phyloP scores from a whole-genome alignment of 1,139 yeast species.

The Taiozyma sp. region DNA sequence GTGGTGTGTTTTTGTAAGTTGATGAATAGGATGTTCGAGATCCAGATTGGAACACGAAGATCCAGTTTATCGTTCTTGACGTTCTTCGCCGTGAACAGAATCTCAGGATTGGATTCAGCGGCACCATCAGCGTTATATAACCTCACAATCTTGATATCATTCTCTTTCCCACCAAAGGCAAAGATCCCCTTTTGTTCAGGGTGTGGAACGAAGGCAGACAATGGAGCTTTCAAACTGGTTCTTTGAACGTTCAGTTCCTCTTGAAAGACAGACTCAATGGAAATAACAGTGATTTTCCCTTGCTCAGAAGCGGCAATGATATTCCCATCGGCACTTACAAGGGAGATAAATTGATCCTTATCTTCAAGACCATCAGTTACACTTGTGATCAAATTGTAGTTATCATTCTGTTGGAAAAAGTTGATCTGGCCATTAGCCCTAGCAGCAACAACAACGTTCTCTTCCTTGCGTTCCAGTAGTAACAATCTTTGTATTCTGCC shows the following conservation, averaged over 20 bases:
- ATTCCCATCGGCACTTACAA: slow-evolving; percentile 13
- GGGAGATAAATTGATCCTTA: slow-evolving; percentile 17
- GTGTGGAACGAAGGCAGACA: slow-evolving; percentile 43
- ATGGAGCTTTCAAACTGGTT: slow-evolving; percentile 32
- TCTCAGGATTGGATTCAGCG: slow-evolving; percentile 23
- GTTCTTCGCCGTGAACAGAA: slow-evolving; percentile 54
- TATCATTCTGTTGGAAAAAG: slow-evolving; percentile 14
- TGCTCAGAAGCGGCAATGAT: slow-evolving; percentile 38
- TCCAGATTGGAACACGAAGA: slow-evolving; percentile 63
- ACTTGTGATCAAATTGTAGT: slow-evolving; percentile 25
- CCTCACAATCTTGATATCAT: slow-evolving; percentile 49
- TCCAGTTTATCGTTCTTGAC: slow-evolving; percentile 63
- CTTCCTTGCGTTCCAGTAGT: slow-evolving; percentile 9
- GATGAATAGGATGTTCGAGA: slow-evolving; percentile 44
- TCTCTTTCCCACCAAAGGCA: slow-evolving; percentile 75
- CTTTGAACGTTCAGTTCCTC: slow-evolving; percentile 15
- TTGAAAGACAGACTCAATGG: slow-evolving; percentile 15
- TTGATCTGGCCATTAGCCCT: slow-evolving; percentile 27
- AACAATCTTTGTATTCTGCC: slow-evolving; percentile 21
- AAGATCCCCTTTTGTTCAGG: slow-evolving; percentile 41
- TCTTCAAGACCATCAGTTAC: slow-evolving; percentile 26
- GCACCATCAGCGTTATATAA: slow-evolving; percentile 27
- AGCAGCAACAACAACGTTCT: slow-evolving; percentile 20
- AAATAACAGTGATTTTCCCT: slow-evolving; percentile 43
- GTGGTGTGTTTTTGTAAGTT: slow-evolving; percentile 25